Evolutionary conservation across 2,329 filamentous ascomycete genomes (phyloP), one percentile per base, ranked within the genome.

Genomic region (Emergomyces orientalis): DNA sequence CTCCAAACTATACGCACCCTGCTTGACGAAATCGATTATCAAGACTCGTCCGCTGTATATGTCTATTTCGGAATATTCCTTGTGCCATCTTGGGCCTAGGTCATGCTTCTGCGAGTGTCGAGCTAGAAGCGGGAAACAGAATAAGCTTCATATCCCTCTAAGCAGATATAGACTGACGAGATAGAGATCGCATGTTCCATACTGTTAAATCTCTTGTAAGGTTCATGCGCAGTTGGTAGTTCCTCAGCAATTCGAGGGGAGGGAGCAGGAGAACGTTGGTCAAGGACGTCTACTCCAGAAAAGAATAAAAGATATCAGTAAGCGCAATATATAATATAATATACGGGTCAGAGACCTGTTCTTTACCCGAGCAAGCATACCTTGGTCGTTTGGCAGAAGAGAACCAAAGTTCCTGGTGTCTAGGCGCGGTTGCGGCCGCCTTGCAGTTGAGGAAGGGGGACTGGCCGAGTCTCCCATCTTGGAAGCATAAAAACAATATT

Each of bases 11-110:
- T 30, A 62, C 64, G 32, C 62, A 72, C 72, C 72, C 61, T 70
- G 70, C 39, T 70, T 72, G 55, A 81, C 72, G 68, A 81, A 82
- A 69, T 83, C 80, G 51, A 83, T 78, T 62, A 83, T 74, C 64
- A 83, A 70, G 6, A 82, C 79, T 43, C 81, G 76, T 14, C 80
- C 79, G 27, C 59, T 47, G 39, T 66, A 60, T 32, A 66, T 65
- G 45, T 71, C 69, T 34, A 72, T 70, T 5, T 69, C 64, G 30
- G 71, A 67, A 60, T 73, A 73, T 1, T 70, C 65, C 52, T 72
- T 73, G 62, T 75, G 71, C 73, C 73, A 75, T 68, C 72, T 71
- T 30, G 74, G 66, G 8, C 69, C 70, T 22, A 70, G 71, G 54
- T 67, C 67, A 56, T 63, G 62, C 19, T 59, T 65, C 17, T 51